These are phyloP conservation scores for Diaporthe batatas DNA, from an alignment of 2,329 filamentous ascomycete genomes.

Conservation along the genomic window DNA sequence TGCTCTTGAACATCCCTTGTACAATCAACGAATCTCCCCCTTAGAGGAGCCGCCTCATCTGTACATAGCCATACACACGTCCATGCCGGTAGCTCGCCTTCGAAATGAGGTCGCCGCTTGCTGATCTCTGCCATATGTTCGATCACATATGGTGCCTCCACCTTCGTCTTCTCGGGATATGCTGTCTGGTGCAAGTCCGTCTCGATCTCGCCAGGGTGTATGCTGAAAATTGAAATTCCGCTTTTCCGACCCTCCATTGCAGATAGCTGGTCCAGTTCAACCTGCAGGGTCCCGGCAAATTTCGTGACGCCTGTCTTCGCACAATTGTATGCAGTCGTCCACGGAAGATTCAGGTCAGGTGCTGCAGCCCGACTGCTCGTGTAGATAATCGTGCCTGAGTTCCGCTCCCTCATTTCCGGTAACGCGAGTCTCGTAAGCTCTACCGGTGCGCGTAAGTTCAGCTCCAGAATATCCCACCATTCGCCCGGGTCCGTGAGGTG, in stretches of 20 bases:
- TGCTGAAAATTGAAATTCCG: slow-evolving; percentile 9
- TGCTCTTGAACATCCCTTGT: slow-evolving; percentile 28
- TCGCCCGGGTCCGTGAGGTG: slow-evolving; percentile 18
- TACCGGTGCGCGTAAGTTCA: slow-evolving; percentile 22
- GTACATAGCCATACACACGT: slow-evolving; percentile 16
- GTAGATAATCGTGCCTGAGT: slow-evolving; percentile 9
- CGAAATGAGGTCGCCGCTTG: slow-evolving; percentile 19
- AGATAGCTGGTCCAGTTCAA: slow-evolving; percentile 9
- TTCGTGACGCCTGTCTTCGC: slow-evolving; percentile 20
- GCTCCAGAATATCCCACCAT: slow-evolving; percentile 26
- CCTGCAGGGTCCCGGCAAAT: slow-evolving; percentile 22
- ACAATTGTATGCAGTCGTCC: slow-evolving; percentile 25
- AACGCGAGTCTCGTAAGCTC: slow-evolving; percentile 18
- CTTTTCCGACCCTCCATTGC: neutral
- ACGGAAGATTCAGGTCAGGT: slow-evolving; percentile 11
- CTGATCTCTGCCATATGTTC: slow-evolving; percentile 12
- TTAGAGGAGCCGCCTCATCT: neutral
- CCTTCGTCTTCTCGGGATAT: slow-evolving; percentile 1
- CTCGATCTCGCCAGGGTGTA: slow-evolving; percentile 18
- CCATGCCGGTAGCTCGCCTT: slow-evolving; percentile 13
- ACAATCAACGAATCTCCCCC: slow-evolving; percentile 4
- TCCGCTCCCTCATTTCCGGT: slow-evolving; percentile 10
- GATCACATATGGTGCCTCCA: slow-evolving; percentile 4
- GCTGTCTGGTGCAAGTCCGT: slow-evolving; percentile 20
- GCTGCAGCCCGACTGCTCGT: slow-evolving; percentile 19